Evolutionary conservation across 2,329 filamentous ascomycete genomes (phyloP).

Genomic region (Dichotomopilus funicola): DNA sequence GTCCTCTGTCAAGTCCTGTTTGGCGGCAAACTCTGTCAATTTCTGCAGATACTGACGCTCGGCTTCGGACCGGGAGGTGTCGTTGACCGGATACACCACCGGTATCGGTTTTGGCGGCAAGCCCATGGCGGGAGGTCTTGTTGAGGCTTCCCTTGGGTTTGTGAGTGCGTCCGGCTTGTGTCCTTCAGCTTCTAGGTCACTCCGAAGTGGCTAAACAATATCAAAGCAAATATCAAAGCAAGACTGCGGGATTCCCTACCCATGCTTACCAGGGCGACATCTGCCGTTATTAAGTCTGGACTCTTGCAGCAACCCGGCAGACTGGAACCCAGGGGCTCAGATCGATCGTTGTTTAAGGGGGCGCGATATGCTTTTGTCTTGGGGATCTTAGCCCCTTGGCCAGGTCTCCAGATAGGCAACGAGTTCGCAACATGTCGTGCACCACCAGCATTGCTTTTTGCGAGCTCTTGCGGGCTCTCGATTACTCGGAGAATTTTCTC

Average conservation of each 20-base stretch:
- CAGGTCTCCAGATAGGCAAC: not conserved
- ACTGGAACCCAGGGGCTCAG: not conserved
- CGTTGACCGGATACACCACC: slow-evolving; percentile 8
- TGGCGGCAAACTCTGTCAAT: slow-evolving; percentile 1
- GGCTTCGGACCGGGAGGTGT: slow-evolving; percentile 2
- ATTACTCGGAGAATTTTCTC: too few relatives aligned
- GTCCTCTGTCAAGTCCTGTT: slow-evolving; percentile 6
- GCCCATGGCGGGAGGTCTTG: not conserved
- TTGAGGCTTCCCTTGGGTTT: not conserved
- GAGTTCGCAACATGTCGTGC: not conserved
- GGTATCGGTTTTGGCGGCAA: not conserved
- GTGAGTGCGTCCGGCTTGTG: not conserved
- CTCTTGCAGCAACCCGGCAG: not conserved
- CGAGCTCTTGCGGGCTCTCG: not conserved
- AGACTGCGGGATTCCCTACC: not conserved
- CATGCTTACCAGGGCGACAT: not conserved
- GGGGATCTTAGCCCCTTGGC: not conserved
- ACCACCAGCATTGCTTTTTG: not conserved
- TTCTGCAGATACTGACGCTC: slow-evolving; percentile 3
- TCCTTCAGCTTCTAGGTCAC: not conserved
- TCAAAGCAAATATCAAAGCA: not conserved
- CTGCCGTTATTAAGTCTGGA: not conserved
- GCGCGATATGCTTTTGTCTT: not conserved
- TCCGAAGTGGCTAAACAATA: not conserved
- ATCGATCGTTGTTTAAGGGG: not conserved